Percentiles rank a stretch among this genome's conserved stretches.
Conservation (phyloP, 2,329 filamentous ascomycete species). For the Fusarium temperatum region DNA sequence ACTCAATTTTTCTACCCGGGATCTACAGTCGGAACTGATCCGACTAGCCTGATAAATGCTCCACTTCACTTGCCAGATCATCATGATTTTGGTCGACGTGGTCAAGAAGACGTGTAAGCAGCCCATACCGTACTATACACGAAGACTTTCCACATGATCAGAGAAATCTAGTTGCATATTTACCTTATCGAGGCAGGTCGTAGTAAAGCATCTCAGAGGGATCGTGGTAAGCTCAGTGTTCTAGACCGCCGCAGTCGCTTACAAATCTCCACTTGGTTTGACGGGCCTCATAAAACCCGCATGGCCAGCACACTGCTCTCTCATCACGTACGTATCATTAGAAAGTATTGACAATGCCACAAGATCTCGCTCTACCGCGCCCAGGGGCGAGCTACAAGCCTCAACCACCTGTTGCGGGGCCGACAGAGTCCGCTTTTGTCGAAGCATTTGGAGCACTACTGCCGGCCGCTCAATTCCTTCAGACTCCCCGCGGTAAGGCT, state of each 20-base stretch:
- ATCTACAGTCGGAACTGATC: background rate
- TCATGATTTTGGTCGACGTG: background rate
- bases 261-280: background rate
- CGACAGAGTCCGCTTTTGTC: constrained; percentile 49
- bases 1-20: background rate
- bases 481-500: constrained; percentile 46
- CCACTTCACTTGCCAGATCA: background rate
- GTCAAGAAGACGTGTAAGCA: background rate
- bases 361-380: constrained; percentile 6
- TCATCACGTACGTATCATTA: background rate
- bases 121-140: background rate
- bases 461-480: constrained; percentile 48
- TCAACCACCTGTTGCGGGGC: constrained; percentile 43
- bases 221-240: background rate
- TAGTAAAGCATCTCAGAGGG: background rate
- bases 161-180: background rate
- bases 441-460: constrained; percentile 50
- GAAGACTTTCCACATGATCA: fast-evolving
- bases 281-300: background rate
- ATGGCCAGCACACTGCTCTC: background rate
- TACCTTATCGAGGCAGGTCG: fast-evolving
- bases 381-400: background rate
- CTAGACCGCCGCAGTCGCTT: background rate
- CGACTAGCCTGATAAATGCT: background rate
- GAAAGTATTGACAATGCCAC: background rate